phyloP scores from a whole-genome alignment of 2,329 filamentous ascomycete genomes.

The Pseudogymnoascus destructans region DNA sequence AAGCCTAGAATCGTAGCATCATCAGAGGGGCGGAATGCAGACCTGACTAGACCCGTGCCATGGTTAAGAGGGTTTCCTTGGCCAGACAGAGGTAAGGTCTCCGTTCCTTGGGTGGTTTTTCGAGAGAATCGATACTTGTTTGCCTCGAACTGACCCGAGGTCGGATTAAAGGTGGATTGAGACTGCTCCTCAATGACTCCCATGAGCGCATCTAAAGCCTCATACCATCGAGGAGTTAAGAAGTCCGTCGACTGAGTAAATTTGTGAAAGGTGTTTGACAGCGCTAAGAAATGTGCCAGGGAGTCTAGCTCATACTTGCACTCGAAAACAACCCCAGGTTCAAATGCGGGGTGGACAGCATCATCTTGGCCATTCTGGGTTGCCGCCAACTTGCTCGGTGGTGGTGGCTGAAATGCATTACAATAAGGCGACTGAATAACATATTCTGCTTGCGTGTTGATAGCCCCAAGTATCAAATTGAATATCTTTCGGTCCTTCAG shows the following conservation, averaged over 20 bases:
- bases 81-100: slow-evolving; percentile 72
- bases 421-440: slow-evolving; percentile 93
- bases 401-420: slow-evolving; percentile 94
- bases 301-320: slow-evolving; percentile 99
- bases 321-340: slow-evolving; percentile 78
- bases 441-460: slow-evolving; percentile 92
- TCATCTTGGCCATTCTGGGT: slow-evolving; percentile 74
- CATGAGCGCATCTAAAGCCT: slow-evolving; percentile 63
- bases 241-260: slow-evolving; percentile 69
- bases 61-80: slow-evolving; percentile 82
- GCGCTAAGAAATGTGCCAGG: slow-evolving; percentile 74
- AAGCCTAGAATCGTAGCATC: slow-evolving; percentile 90
- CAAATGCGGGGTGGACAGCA: slow-evolving; percentile 72
- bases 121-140: slow-evolving; percentile 87
- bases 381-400: slow-evolving; percentile 59
- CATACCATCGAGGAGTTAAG: slow-evolving; percentile 63
- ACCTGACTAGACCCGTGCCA: slow-evolving; percentile 75
- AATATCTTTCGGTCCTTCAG: slow-evolving; percentile 68
- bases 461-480: slow-evolving; percentile 75
- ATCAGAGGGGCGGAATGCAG: slow-evolving; percentile 87
- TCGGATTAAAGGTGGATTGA: slow-evolving; percentile 61
- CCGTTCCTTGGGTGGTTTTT: slow-evolving; percentile 67
- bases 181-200: slow-evolving; percentile 67
- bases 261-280: slow-evolving; percentile 77
- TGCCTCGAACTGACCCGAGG: slow-evolving; percentile 47